Evolutionary conservation across 1,139 yeast genomes (phyloP).

Genomic region (Kurtzmaniella quercitrusa): DNA sequence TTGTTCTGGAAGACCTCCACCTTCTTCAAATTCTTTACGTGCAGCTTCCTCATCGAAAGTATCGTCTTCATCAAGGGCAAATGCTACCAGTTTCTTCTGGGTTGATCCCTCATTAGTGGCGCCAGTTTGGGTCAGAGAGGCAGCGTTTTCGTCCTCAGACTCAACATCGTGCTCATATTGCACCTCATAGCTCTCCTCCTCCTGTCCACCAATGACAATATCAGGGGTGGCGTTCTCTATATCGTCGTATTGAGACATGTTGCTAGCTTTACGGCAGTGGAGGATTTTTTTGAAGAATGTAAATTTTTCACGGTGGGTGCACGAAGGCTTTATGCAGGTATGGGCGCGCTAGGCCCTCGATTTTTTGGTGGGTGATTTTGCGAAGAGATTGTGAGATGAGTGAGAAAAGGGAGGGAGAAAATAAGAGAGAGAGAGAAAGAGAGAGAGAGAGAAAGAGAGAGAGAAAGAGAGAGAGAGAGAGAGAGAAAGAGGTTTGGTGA

Average conservation of each 20-base stretch:
- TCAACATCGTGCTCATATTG: conserved; percentile 44
- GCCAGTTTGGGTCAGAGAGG: conserved; percentile 18
- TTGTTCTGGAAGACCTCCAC: conserved; percentile 97
- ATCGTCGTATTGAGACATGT: conserved; percentile 54
- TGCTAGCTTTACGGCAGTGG: conserved; percentile 4
- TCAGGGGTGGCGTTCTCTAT: conserved; percentile 83
- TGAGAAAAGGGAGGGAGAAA: neutral
- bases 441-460: neutral
- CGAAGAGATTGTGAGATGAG: too few relatives aligned
- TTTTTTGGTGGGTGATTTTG: neutral
- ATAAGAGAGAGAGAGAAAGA: neutral
- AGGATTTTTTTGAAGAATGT: conserved; percentile 8
- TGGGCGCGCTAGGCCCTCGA: too few relatives aligned
- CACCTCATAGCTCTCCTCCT: conserved; percentile 41
- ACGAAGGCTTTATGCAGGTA: neutral
- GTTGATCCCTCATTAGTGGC: conserved; percentile 17
- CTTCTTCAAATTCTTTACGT: conserved; percentile 87
- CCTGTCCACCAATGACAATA: conserved; percentile 74
- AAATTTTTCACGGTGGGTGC: conserved; percentile 16
- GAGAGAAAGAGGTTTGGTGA: too few relatives aligned
- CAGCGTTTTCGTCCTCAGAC: conserved; percentile 48
- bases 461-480: too few relatives aligned
- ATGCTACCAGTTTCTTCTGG: conserved; percentile 75
- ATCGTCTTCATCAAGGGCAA: conserved; percentile 64
- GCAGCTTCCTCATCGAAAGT: conserved; percentile 60